Evolutionary conservation across 768 basidiomycete genomes (phyloP).

Genomic region (Mycena galopus): DNA sequence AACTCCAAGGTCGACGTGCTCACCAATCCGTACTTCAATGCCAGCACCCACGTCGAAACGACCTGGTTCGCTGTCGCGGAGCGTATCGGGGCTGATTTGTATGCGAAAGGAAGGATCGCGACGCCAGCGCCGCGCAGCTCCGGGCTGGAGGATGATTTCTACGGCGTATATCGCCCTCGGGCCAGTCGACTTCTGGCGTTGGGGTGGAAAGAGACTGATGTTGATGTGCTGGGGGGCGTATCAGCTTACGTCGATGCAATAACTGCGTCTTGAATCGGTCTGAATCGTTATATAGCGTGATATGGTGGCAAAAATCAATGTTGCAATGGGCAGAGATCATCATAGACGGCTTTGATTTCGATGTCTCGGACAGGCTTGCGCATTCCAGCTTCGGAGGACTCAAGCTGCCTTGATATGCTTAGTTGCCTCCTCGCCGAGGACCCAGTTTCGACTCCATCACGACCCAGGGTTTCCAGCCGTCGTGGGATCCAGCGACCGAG

Average conservation of each 20-base stretch:
- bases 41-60: slow-evolving; percentile 6
- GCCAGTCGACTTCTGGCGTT: slow-evolving; percentile 1
- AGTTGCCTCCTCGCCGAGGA: no score
- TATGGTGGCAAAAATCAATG: background rate
- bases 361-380: background rate
- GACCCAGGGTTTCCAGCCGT: no score
- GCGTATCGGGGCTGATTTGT: background rate
- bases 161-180: slow-evolving; percentile 9
- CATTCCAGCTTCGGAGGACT: background rate
- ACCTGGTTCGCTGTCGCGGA: slow-evolving; percentile 3
- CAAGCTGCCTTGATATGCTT: no score
- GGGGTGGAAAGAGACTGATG: slow-evolving; percentile 9
- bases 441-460: no score
- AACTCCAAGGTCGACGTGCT: slow-evolving; percentile 6
- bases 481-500: no score
- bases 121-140: slow-evolving; percentile 9
- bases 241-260: background rate
- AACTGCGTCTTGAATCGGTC: background rate
- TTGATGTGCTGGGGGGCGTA: slow-evolving; percentile 7
- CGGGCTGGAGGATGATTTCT: background rate
- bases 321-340: background rate
- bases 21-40: slow-evolving; percentile 17
- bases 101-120: slow-evolving; percentile 2
- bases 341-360: background rate
- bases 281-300: background rate